Conservation (phyloP, 148 eudicot genomes). For the Dysphania ambrosioides region DNA sequence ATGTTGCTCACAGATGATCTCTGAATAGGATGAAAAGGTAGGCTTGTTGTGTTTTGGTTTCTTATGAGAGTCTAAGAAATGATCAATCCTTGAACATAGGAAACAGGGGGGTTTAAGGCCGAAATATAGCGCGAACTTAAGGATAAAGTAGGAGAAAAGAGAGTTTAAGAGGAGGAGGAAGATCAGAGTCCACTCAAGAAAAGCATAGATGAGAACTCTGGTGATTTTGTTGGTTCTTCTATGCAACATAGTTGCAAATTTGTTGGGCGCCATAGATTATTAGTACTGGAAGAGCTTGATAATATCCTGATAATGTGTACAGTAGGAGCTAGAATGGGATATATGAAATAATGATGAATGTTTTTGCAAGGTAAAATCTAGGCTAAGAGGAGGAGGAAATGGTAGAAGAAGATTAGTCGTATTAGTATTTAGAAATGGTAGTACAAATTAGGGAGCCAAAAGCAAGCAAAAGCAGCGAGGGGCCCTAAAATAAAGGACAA, state of each 20-base stretch:
- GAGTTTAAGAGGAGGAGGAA: constrained; percentile 70
- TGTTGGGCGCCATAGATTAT: constrained; percentile 59
- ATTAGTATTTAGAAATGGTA: constrained; percentile 22
- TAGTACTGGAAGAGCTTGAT: constrained; percentile 7
- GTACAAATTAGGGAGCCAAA: constrained; percentile 22
- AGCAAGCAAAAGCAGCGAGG: neutral
- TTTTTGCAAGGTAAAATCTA: neutral
- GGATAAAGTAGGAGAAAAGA: constrained; percentile 61
- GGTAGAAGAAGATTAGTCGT: neutral
- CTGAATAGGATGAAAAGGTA: constrained; percentile 29
- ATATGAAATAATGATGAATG: constrained; percentile 4
- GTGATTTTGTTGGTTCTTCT: constrained; percentile 62
- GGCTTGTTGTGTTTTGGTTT: constrained; percentile 13
- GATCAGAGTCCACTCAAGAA: constrained; percentile 79
- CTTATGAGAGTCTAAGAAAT: constrained; percentile 39
- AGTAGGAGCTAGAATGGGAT: constrained; percentile 10
- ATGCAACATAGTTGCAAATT: constrained; percentile 63
- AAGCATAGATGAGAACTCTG: constrained; percentile 53
- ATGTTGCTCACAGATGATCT: constrained; percentile 70
- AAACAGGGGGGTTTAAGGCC: constrained; percentile 80
- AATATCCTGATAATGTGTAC: constrained; percentile 27
- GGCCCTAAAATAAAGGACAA: constrained; percentile 15
- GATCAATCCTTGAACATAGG: constrained; percentile 72
- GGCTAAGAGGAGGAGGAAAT: neutral
- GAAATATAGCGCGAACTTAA: constrained; percentile 64